phyloP scores from a whole-genome alignment of 2,329 filamentous ascomycete species.

The Harringtonia lauricola region DNA sequence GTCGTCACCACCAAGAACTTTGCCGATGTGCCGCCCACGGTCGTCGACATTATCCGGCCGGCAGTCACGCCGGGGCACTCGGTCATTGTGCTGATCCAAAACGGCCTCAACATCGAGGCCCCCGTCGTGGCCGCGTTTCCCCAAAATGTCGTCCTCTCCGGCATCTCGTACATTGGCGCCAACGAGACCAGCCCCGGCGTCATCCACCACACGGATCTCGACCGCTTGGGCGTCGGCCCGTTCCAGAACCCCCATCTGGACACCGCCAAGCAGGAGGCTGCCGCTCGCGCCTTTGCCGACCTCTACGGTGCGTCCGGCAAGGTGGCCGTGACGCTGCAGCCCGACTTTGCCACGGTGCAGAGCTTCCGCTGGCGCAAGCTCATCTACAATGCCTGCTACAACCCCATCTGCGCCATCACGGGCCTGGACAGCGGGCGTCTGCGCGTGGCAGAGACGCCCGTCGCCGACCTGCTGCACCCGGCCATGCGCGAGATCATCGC shows the following conservation, averaged over 20 bases:
- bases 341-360: slow-evolving; percentile 4
- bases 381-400: slow-evolving; percentile 8
- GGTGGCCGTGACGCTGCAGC: slow-evolving; percentile 56
- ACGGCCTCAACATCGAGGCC: slow-evolving; percentile 10
- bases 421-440: slow-evolving; percentile 7
- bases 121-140: slow-evolving; percentile 7
- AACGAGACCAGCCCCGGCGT: neutral
- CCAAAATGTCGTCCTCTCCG: slow-evolving; percentile 3
- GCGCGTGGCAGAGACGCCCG: slow-evolving; percentile 3
- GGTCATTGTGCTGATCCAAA: slow-evolving; percentile 9
- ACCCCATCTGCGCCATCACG: slow-evolving; percentile 4
- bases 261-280: neutral
- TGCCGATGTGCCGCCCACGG: slow-evolving; percentile 6
- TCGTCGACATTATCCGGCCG: slow-evolving; percentile 6
- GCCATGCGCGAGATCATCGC: slow-evolving; percentile 40
- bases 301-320: slow-evolving; percentile 66
- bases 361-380: slow-evolving; percentile 8
- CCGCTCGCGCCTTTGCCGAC: slow-evolving; percentile 1
- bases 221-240: neutral
- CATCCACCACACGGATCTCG: slow-evolving; percentile 1
- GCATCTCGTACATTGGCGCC: slow-evolving; percentile 3
- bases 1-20: slow-evolving; percentile 10
- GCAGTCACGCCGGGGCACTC: slow-evolving; percentile 8
- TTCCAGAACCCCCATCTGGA: neutral
- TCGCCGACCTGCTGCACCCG: slow-evolving; percentile 29